A percentile compares a stretch with the other conserved stretches of the same genome.
phyloP scores from a whole-genome alignment of 163 green algal genomes.

The Trebouxia gelatinosa region DNA sequence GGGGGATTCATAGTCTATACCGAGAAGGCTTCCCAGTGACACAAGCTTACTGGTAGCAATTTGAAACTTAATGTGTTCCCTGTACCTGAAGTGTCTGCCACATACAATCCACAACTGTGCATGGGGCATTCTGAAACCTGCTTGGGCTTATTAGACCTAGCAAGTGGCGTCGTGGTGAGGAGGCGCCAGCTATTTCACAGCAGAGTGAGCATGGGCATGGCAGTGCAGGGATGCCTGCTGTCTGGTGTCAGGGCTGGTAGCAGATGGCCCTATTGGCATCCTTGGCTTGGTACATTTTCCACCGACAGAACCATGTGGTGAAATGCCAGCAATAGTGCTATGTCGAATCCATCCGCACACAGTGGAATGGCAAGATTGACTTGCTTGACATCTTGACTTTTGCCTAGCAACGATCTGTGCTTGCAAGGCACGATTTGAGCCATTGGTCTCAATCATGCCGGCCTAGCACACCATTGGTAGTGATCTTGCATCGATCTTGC shows the following conservation, averaged over 20 bases:
- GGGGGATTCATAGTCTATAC: slow-evolving; percentile 9
- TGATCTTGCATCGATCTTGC: too few relatives aligned
- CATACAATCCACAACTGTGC: too few relatives aligned
- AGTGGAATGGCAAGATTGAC: too few relatives aligned
- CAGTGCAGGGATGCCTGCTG: slow-evolving; percentile 7
- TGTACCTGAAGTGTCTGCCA: too few relatives aligned
- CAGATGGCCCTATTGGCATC: slow-evolving; percentile 16
- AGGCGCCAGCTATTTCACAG: not conserved
- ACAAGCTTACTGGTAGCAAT: slow-evolving; percentile 4
- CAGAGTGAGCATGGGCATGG: not conserved
- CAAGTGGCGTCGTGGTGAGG: too few relatives aligned
- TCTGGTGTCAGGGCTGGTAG: not conserved
- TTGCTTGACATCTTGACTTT: too few relatives aligned
- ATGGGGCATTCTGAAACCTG: not conserved
- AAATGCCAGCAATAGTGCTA: too few relatives aligned
- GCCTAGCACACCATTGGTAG: too few relatives aligned
- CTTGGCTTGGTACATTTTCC: not conserved
- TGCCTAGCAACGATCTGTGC: too few relatives aligned
- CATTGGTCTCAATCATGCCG: too few relatives aligned
- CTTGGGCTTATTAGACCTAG: not conserved
- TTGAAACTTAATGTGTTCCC: not conserved
- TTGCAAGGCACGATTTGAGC: too few relatives aligned
- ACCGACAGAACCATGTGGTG: not conserved
- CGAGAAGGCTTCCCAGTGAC: not conserved
- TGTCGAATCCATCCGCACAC: too few relatives aligned